Conservation (phyloP, 2,329 filamentous ascomycete genomes). For the Fusarium citri region DNA sequence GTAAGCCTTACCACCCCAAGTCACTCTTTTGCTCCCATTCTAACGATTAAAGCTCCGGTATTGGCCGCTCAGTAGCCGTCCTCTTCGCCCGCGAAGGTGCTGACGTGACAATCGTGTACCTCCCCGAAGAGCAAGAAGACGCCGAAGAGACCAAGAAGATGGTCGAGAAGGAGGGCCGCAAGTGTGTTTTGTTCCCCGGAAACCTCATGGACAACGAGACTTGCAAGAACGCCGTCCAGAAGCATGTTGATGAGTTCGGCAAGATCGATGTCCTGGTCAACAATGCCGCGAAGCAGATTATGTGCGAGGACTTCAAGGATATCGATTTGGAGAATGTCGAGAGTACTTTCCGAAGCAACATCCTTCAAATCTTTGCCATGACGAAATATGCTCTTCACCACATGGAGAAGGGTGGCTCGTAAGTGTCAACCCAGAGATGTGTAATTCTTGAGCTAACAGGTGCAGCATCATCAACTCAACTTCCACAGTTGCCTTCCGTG, state of each 20-base stretch:
- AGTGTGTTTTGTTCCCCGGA: slow-evolving; percentile 60
- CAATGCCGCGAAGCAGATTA: slow-evolving; percentile 68
- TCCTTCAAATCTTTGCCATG: slow-evolving; percentile 69
- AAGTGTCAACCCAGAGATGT: slow-evolving; percentile 28
- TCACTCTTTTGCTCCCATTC: no score
- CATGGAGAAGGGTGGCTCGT: slow-evolving; percentile 63
- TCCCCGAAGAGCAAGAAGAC: slow-evolving; percentile 66
- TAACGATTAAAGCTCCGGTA: slow-evolving; percentile 68
- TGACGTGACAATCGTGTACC: slow-evolving; percentile 66
- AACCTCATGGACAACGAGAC: slow-evolving; percentile 62
- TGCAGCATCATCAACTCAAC: slow-evolving; percentile 67
- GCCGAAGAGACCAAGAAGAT: slow-evolving; percentile 64
- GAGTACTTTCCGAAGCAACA: slow-evolving; percentile 67
- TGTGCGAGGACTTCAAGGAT: slow-evolving; percentile 63
- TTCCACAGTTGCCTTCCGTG: slow-evolving; percentile 65
- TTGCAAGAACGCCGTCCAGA: slow-evolving; percentile 63
- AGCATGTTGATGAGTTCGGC: slow-evolving; percentile 63
- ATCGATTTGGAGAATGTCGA: slow-evolving; percentile 67
- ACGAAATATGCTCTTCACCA: slow-evolving; percentile 67
- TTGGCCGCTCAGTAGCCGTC: slow-evolving; percentile 65
- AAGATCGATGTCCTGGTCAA: slow-evolving; percentile 66
- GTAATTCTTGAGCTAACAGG: not conserved
- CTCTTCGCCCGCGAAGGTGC: slow-evolving; percentile 69
- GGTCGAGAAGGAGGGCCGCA: slow-evolving; percentile 62
- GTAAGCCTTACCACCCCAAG: slow-evolving; percentile 49